phyloP scores from a whole-genome alignment of 2,329 filamentous ascomycete genomes.

The Akanthomyces muscarius region DNA sequence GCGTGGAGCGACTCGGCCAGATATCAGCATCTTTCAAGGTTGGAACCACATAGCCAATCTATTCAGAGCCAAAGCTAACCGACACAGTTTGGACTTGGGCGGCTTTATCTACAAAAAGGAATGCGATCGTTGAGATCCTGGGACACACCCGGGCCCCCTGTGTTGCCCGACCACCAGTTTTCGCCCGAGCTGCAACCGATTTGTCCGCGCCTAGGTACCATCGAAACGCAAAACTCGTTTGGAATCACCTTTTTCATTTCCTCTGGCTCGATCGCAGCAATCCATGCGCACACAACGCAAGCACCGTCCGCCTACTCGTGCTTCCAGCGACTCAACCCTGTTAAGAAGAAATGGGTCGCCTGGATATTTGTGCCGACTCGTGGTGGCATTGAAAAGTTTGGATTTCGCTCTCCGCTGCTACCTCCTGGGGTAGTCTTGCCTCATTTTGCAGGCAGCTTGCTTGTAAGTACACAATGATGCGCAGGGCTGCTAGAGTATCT shows the following conservation, averaged over 20 bases:
- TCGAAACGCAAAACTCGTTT: slow-evolving; percentile 9
- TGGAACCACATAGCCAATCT: background rate
- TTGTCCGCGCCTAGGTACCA: slow-evolving; percentile 3
- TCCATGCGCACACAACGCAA: slow-evolving; percentile 8
- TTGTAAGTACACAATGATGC: background rate
- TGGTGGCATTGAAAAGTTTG: slow-evolving; percentile 6
- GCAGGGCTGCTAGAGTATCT: background rate
- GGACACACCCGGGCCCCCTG: slow-evolving; percentile 10
- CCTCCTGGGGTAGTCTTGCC: slow-evolving; percentile 3
- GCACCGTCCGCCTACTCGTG: slow-evolving; percentile 11
- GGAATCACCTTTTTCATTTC: slow-evolving; percentile 15
- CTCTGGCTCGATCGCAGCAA: slow-evolving; percentile 10
- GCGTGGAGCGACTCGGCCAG: background rate
- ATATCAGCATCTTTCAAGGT: slow-evolving; percentile 9
- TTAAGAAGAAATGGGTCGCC: slow-evolving; percentile 12
- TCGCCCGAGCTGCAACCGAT: background rate
- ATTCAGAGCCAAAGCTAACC: background rate
- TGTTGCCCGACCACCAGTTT: slow-evolving; percentile 4
- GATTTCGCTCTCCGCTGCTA: slow-evolving; percentile 9
- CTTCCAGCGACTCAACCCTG: slow-evolving; percentile 9
- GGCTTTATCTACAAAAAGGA: slow-evolving; percentile 1
- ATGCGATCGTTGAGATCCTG: slow-evolving; percentile 3
- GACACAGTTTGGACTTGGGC: slow-evolving; percentile 2
- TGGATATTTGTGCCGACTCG: slow-evolving; percentile 12
- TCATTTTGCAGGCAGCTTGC: slow-evolving; percentile 3